phyloP scores from a whole-genome alignment of 1,284 basidiomycete species.

The Macrocybe sp. region DNA sequence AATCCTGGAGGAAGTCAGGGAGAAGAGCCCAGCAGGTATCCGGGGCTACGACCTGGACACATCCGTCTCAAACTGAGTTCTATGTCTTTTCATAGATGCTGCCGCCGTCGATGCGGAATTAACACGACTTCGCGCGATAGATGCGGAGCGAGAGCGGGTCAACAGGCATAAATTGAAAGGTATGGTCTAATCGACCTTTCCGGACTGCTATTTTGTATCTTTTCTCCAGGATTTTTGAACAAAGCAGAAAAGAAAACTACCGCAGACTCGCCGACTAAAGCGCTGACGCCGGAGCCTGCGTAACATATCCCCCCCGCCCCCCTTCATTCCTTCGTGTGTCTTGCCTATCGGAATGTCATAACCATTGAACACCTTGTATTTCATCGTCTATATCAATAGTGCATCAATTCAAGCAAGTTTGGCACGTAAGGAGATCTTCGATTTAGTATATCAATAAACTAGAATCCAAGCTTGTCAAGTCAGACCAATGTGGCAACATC shows the following conservation, averaged over 20 bases:
- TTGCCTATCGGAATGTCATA: too few relatives aligned
- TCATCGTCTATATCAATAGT: too few relatives aligned
- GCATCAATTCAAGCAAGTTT: too few relatives aligned
- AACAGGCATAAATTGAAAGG: slow-evolving; percentile 74
- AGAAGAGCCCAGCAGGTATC: slow-evolving; percentile 54
- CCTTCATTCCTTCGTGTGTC: too few relatives aligned
- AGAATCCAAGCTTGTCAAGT: neutral
- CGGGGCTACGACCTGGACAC: neutral
- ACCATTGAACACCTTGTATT: too few relatives aligned
- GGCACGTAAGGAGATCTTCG: too few relatives aligned
- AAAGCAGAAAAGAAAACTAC: slow-evolving; percentile 18
- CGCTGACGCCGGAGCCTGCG: neutral
- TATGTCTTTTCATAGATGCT: slow-evolving; percentile 39
- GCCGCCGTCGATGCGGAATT: slow-evolving; percentile 57
- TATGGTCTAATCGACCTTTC: slow-evolving; percentile 17
- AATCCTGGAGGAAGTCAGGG: slow-evolving; percentile 57
- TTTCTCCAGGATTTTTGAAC: slow-evolving; percentile 22
- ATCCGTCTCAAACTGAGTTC: neutral
- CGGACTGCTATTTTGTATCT: neutral
- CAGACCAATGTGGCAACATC: slow-evolving; percentile 35
- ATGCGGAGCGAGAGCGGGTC: slow-evolving; percentile 59
- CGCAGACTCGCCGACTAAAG: neutral
- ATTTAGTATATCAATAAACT: too few relatives aligned
- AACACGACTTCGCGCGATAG: slow-evolving; percentile 47
- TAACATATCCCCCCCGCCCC: neutral